These are phyloP conservation scores for Ganoderma multipileum DNA, from an alignment of 1,284 basidiomycete genomes.

Conservation along the genomic window DNA sequence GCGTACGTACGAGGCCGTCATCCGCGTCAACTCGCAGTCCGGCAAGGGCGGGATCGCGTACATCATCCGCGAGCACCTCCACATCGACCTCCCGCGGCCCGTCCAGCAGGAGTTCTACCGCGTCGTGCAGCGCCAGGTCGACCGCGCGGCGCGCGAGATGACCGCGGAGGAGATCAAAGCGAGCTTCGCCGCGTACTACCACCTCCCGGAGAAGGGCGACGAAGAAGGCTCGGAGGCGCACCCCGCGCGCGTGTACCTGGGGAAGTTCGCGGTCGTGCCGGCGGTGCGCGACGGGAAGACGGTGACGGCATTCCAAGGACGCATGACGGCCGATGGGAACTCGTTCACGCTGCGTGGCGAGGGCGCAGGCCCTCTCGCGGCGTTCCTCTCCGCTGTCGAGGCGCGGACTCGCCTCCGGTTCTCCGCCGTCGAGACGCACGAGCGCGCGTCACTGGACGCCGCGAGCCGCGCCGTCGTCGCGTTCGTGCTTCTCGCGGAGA, in stretches of 20 bases:
- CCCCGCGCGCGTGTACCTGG: slow-evolving; percentile 47
- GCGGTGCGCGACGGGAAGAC: neutral
- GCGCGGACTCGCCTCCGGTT: slow-evolving; percentile 83
- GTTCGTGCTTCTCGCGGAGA: slow-evolving; percentile 86
- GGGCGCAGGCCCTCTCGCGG: slow-evolving; percentile 95
- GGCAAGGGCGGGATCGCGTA: slow-evolving; percentile 96
- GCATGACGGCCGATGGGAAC: slow-evolving; percentile 82
- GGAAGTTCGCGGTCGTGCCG: slow-evolving; percentile 11
- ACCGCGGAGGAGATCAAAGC: slow-evolving; percentile 92
- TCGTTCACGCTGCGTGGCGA: slow-evolving; percentile 85
- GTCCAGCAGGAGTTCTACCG: slow-evolving; percentile 97
- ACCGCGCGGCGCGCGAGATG: slow-evolving; percentile 95
- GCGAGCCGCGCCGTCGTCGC: slow-evolving; percentile 89
- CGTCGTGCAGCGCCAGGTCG: slow-evolving; percentile 89
- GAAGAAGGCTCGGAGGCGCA: slow-evolving; percentile 59
- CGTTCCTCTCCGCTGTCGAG: slow-evolving; percentile 88
- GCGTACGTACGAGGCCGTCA: slow-evolving; percentile 96
- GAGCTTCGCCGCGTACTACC: slow-evolving; percentile 85
- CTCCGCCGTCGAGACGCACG: slow-evolving; percentile 89
- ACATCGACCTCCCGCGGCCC: slow-evolving; percentile 92
- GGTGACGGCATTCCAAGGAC: slow-evolving; percentile 79
- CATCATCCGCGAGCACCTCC: slow-evolving; percentile 91
- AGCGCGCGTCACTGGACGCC: slow-evolving; percentile 90
- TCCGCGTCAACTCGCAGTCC: slow-evolving; percentile 97
- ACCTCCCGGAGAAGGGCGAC: slow-evolving; percentile 52